Evolutionary conservation across 2,329 filamentous ascomycete genomes (phyloP), one percentile per base, ranked within the genome.

Genomic region (Pseudogymnoascus sp.): DNA sequence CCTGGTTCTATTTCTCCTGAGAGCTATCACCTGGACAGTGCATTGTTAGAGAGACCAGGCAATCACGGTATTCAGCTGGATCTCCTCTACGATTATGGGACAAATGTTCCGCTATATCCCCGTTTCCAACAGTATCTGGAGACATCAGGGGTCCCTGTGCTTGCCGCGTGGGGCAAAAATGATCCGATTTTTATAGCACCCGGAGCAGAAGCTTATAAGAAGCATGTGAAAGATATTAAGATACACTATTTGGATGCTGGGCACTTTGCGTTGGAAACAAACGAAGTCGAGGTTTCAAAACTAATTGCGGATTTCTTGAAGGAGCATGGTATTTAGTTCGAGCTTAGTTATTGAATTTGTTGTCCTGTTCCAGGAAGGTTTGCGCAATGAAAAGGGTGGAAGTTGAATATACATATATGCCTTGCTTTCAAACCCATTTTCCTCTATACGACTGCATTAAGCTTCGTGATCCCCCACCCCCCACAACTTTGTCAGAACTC

Each of bases 81-180:
- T 64, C 68, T 86, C 2, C 80, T 86, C 58, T 77, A 79, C 63
- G 81, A 85, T 65, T 87, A 87, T 66, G 71, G 75, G 13, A 82
- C 71, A 13, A 87, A 86, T 67, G 66, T 85, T 2, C 65, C 68
- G 0, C 68, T 81, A n/a, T 85, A 86, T 67, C 79, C 80, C 0
- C 66, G 74, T 9, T 84, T 84, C 62, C 84, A 87, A 33, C 72
- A 78, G 55, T 86, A 81, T 64, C 79, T 86, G 48, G 73, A 79
- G 3, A 70, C 74, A 6, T 79, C 74, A 0, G 72, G 79, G 58
- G 78, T 84, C 0, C 83, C 83, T 0, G 68, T 86, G 3, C 68
- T 87, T 64, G 81, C 82, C 1, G 75, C 80, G 3, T 87, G 84
- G 84, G 83, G 84, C 0, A 80, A 80, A 72, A 78, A 81, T 63